Percentiles rank a stretch among this genome's conserved stretches.
Evolutionary conservation across 106 monocot species (phyloP).

Genomic region (Vanilla planifolia): DNA sequence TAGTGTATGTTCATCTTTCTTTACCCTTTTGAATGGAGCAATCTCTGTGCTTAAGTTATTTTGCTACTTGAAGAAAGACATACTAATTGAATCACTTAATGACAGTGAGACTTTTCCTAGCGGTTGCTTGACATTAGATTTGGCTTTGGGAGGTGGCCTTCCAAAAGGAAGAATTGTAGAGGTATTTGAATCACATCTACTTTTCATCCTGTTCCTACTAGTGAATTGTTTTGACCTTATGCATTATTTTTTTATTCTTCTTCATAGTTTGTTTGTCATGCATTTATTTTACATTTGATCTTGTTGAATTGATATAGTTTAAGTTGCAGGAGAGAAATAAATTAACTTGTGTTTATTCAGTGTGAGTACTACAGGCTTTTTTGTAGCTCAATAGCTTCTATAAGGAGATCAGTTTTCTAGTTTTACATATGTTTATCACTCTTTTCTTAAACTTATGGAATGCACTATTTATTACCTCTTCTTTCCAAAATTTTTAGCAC

Average conservation of each 20-base stretch:
- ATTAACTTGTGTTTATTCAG: no score
- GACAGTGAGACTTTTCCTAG: slow-evolving; percentile 94
- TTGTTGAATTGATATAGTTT: not conserved
- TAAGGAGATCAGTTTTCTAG: no score
- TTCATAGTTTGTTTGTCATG: no score
- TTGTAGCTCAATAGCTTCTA: no score
- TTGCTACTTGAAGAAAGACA: not conserved
- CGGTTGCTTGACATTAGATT: slow-evolving; percentile 93
- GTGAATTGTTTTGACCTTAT: not conserved
- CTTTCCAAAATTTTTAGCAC: no score
- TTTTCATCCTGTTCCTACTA: not conserved
- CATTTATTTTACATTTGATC: not conserved
- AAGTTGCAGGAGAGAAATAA: no score
- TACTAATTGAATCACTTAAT: slow-evolving; percentile 4
- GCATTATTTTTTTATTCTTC: no score
- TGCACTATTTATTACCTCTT: no score
- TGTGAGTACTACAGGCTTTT: no score
- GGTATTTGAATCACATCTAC: slow-evolving; percentile 29
- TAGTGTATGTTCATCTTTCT: slow-evolving; percentile 54
- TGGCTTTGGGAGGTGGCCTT: slow-evolving; percentile 91
- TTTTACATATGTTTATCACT: no score
- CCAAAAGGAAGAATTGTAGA: slow-evolving; percentile 99
- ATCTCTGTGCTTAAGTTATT: not conserved
- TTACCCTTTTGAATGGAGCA: not conserved
- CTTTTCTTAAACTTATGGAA: no score